Evolutionary conservation across 345 rosid species (phyloP).

Genomic region (Euphorbia peplus): DNA sequence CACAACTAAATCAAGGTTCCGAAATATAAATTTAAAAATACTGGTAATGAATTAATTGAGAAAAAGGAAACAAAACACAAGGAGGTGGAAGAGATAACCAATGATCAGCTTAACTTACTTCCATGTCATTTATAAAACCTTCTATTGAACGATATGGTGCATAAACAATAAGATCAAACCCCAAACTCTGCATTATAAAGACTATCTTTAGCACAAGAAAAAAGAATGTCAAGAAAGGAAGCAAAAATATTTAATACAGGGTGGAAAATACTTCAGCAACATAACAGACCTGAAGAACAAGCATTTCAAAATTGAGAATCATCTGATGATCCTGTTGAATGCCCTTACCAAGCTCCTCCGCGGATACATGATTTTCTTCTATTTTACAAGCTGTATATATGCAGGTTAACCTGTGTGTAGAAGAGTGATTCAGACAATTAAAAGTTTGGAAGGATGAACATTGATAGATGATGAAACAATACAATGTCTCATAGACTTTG

Average conservation of each 20-base stretch:
- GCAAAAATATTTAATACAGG: slow-evolving; percentile 8
- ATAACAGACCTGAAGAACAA: slow-evolving; percentile 79
- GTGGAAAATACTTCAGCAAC: slow-evolving; percentile 15
- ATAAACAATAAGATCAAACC: slow-evolving; percentile 92
- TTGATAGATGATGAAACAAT: not conserved
- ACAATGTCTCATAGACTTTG: not conserved
- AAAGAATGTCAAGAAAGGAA: slow-evolving; percentile 11
- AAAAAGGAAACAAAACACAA: not conserved
- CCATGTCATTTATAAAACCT: slow-evolving; percentile 79
- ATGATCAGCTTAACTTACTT: slow-evolving; percentile 41
- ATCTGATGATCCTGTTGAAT: slow-evolving; percentile 94
- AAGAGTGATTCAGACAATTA: slow-evolving; percentile 13
- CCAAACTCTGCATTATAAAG: slow-evolving; percentile 69
- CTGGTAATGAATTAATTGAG: not conserved
- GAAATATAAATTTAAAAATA: not conserved
- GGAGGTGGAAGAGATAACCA: too few species aligned
- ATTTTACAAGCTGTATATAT: slow-evolving; percentile 93
- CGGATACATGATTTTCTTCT: slow-evolving; percentile 98
- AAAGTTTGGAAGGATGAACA: not conserved
- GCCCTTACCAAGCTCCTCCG: slow-evolving; percentile 99
- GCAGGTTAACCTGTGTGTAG: slow-evolving; percentile 80
- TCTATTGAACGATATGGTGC: slow-evolving; percentile 90
- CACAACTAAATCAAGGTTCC: slow-evolving; percentile 20
- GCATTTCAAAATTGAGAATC: slow-evolving; percentile 98
- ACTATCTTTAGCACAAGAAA: slow-evolving; percentile 11